These are phyloP conservation scores for Fusarium sp. DNA, from an alignment of 2,329 filamentous ascomycete genomes.

Conservation along the genomic window DNA sequence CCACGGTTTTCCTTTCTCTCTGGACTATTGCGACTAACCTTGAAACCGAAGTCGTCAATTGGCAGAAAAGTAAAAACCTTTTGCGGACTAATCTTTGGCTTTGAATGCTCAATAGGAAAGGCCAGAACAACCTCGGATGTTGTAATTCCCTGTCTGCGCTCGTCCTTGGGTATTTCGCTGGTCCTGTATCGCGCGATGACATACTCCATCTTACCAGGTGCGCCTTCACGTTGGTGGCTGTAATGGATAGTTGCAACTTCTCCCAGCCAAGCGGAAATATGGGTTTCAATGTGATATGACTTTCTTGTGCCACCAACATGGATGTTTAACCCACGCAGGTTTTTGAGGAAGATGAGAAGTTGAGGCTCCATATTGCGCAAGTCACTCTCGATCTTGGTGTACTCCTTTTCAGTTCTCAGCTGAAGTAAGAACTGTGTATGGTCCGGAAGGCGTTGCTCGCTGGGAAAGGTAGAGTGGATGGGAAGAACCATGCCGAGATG, in stretches of 20 bases:
- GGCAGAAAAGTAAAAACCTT: background rate
- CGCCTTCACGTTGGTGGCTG: background rate
- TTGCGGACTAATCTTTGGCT: background rate
- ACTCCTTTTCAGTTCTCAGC: background rate
- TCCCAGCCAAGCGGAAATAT: background rate
- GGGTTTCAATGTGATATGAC: background rate
- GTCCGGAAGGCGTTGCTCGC: accelerated
- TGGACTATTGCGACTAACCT: background rate
- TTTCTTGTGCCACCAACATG: accelerated
- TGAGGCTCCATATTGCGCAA: background rate
- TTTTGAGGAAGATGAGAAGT: background rate
- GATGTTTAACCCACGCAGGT: background rate
- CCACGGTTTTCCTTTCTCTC: no score
- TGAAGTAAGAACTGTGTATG: background rate
- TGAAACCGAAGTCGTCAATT: background rate
- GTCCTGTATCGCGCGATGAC: background rate
- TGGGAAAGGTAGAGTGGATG: background rate
- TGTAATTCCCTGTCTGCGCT: background rate
- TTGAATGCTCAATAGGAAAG: background rate
- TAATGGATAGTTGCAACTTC: background rate
- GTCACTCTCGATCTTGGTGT: background rate
- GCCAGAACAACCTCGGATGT: background rate
- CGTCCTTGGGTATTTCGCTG: background rate
- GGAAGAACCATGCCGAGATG: background rate
- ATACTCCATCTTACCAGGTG: background rate